Conservation (phyloP, 2,329 filamentous ascomycete genomes). For the Xylaria multiplex region DNA sequence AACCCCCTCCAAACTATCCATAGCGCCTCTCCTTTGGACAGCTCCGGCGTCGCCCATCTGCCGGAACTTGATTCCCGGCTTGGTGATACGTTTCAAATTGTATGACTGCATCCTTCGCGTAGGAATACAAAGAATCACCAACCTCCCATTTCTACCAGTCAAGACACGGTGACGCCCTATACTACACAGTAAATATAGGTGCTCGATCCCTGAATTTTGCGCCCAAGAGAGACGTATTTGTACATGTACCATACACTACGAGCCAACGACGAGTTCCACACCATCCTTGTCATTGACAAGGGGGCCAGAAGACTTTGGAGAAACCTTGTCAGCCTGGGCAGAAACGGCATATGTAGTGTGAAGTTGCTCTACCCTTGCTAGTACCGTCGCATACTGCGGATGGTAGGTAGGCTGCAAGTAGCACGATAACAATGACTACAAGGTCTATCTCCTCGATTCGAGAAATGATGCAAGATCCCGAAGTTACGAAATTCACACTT, state of each 20-base stretch:
- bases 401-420: constrained; percentile 23
- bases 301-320: constrained; percentile 30
- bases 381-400: constrained; percentile 19
- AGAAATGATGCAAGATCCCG: constrained; percentile 26
- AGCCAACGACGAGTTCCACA: constrained; percentile 27
- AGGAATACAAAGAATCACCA: constrained; percentile 30
- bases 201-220: constrained; percentile 11
- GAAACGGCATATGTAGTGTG: constrained; percentile 26
- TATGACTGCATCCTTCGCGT: constrained; percentile 40
- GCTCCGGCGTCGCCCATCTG: constrained; percentile 31
- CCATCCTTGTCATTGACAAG: constrained; percentile 2
- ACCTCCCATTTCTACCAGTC: constrained; percentile 24
- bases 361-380: constrained; percentile 18
- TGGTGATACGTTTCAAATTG: constrained; percentile 40
- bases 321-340: constrained; percentile 33
- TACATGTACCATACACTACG: constrained; percentile 22
- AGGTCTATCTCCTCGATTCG: constrained; percentile 20
- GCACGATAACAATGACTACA: constrained; percentile 20
- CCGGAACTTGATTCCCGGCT: constrained; percentile 37
- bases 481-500: constrained; percentile 22
- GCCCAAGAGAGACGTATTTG: constrained; percentile 14
- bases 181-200: constrained; percentile 37
- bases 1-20: constrained; percentile 18
- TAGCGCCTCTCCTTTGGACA: constrained; percentile 23
- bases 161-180: constrained; percentile 31